These are phyloP conservation scores for Colletotrichum magnum DNA, from an alignment of 2,329 filamentous ascomycete species.

Conservation along the genomic window DNA sequence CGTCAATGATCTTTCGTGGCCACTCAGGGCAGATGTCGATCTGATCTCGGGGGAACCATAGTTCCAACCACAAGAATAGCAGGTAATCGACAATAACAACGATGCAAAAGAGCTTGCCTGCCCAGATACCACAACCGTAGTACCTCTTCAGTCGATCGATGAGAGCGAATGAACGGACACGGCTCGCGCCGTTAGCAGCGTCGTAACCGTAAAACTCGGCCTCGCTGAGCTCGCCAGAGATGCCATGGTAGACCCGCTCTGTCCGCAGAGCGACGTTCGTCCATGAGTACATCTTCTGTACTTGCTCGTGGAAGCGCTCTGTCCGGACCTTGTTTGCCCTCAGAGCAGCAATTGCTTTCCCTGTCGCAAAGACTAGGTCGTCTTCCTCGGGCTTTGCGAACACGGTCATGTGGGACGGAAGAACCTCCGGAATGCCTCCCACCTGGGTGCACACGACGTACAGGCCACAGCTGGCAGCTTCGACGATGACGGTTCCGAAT, in stretches of 20 bases:
- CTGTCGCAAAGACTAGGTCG: conserved; percentile 90
- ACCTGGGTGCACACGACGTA: conserved; percentile 98
- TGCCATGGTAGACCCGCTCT: conserved; percentile 94
- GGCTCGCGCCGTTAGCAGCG: conserved; percentile 76
- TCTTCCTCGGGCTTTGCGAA: conserved; percentile 98
- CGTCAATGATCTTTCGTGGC: conserved; percentile 78
- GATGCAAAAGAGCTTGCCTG: conserved; percentile 95
- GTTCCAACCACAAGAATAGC: conserved; percentile 88
- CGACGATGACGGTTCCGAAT: conserved; percentile 97
- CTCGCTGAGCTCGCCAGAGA: conserved; percentile 87
- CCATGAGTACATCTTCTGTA: conserved; percentile 99
- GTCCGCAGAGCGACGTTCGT: conserved; percentile 94
- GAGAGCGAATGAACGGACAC: conserved; percentile 88
- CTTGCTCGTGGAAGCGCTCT: conserved; percentile 95
- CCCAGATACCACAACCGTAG: conserved; percentile 98
- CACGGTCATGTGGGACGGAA: conserved; percentile 96
- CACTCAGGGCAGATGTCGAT: conserved; percentile 94
- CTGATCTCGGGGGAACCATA: conserved; percentile 84
- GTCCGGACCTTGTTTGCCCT: conserved; percentile 90
- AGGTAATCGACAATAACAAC: conserved; percentile 96
- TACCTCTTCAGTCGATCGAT: conserved; percentile 97
- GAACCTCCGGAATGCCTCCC: conserved; percentile 95
- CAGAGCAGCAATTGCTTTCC: conserved; percentile 88
- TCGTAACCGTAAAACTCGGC: conserved; percentile 91
- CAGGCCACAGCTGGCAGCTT: conserved; percentile 94